Conservation (phyloP, 1,284 basidiomycete species). For the Apiotrichum brassicae region DNA sequence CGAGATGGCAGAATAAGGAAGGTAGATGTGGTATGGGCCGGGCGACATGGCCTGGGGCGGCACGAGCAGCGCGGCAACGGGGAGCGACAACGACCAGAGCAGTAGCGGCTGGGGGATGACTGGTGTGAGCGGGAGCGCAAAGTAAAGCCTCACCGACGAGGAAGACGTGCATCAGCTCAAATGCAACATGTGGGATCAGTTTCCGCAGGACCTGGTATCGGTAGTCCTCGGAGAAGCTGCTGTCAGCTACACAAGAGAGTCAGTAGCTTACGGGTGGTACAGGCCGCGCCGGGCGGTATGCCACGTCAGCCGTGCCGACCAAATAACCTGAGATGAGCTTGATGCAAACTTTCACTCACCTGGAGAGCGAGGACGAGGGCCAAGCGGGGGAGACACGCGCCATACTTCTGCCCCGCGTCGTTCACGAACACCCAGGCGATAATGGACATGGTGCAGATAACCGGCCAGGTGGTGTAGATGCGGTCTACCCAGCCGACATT, state of each 20-base stretch:
- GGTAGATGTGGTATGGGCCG: constrained; percentile 7
- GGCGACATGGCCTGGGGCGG: constrained; percentile 5
- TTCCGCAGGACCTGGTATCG: constrained; percentile 74
- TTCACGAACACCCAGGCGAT: constrained; percentile 54
- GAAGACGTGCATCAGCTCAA: constrained; percentile 67
- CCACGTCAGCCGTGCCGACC: constrained; percentile 67
- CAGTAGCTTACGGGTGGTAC: constrained; percentile 52
- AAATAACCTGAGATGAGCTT: constrained; percentile 48
- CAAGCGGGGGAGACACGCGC: constrained; percentile 56
- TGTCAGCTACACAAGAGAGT: not conserved
- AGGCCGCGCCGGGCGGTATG: constrained; percentile 81
- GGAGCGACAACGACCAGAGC: constrained; percentile 60
- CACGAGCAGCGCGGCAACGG: constrained; percentile 22
- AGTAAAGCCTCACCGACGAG: constrained; percentile 73
- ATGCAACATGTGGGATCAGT: constrained; percentile 61
- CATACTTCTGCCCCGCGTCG: constrained; percentile 53
- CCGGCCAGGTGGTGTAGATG: constrained; percentile 68
- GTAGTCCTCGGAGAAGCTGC: constrained; percentile 67
- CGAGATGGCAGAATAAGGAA: constrained; percentile 14
- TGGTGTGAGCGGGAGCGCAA: not conserved
- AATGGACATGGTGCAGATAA: constrained; percentile 69
- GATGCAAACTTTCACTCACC: constrained; percentile 41
- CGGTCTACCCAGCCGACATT: constrained; percentile 73
- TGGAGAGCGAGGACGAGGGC: constrained; percentile 63
- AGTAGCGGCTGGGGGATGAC: constrained; percentile 49